phyloP scores from a whole-genome alignment of 139 green algal species.

The Chlorella sp. region DNA sequence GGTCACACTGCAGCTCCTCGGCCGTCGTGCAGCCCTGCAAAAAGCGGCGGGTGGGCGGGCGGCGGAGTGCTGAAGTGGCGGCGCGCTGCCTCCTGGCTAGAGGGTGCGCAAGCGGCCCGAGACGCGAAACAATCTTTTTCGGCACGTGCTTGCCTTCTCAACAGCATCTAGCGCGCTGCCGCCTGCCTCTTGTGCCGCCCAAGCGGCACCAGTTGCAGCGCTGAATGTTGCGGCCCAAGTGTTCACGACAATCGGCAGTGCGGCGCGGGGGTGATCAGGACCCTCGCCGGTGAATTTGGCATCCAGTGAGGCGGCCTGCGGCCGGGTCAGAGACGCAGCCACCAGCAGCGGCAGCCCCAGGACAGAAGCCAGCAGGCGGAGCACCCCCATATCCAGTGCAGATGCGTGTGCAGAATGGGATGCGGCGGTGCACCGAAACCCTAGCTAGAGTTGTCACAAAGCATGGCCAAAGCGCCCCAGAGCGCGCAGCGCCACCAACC shows the following conservation, averaged over 20 bases:
- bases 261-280: not conserved
- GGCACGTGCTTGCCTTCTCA: slow-evolving; percentile 28
- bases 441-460: too few relatives aligned
- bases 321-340: not conserved
- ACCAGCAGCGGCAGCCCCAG: too few relatives aligned
- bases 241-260: slow-evolving; percentile 71
- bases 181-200: slow-evolving; percentile 18
- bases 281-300: not conserved
- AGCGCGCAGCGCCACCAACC: too few relatives aligned
- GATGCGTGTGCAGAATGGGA: not conserved
- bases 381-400: not conserved
- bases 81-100: not conserved
- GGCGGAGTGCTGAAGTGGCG: slow-evolving; percentile 12
- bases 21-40: slow-evolving; percentile 54
- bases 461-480: too few relatives aligned
- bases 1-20: slow-evolving; percentile 72
- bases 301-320: not conserved
- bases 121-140: not conserved
- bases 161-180: slow-evolving; percentile 54
- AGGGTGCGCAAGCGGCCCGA: not conserved
- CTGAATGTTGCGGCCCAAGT: slow-evolving; percentile 71
- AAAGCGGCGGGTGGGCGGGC: not conserved
- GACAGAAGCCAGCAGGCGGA: too few relatives aligned
- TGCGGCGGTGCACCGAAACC: too few relatives aligned
- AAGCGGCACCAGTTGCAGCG: slow-evolving; percentile 60